Evolutionary conservation across 2,329 filamentous ascomycete species (phyloP).

Genomic region (Nemania sp.): DNA sequence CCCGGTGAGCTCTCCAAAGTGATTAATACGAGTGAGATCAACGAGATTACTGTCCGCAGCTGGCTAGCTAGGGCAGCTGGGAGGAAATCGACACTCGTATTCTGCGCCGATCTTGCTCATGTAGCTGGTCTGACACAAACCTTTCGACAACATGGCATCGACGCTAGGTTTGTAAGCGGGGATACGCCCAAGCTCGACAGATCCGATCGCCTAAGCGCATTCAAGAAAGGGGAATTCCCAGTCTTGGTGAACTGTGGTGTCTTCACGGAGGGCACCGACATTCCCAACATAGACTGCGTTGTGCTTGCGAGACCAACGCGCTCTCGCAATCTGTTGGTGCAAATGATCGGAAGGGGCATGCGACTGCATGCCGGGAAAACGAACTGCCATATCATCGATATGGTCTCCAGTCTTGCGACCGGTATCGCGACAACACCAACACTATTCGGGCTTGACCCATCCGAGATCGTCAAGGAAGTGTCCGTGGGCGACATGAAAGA

Average conservation of each 20-base stretch:
- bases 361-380: slow-evolving; percentile 77
- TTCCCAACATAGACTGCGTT: slow-evolving; percentile 95
- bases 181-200: slow-evolving; percentile 73
- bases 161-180: slow-evolving; percentile 85
- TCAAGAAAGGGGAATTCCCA: slow-evolving; percentile 75
- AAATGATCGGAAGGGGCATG: slow-evolving; percentile 98
- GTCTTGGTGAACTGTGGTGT: slow-evolving; percentile 94
- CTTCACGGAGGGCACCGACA: slow-evolving; percentile 96
- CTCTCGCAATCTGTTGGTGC: slow-evolving; percentile 89
- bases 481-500: slow-evolving; percentile 63
- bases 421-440: slow-evolving; percentile 91
- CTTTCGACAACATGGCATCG: slow-evolving; percentile 77
- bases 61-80: slow-evolving; percentile 78
- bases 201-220: slow-evolving; percentile 71
- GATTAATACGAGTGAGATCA: slow-evolving; percentile 81
- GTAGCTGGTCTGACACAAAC: slow-evolving; percentile 72
- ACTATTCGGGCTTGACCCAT: slow-evolving; percentile 87
- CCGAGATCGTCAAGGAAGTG: slow-evolving; percentile 71
- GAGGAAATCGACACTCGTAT: slow-evolving; percentile 85
- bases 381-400: slow-evolving; percentile 93
- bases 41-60: slow-evolving; percentile 80
- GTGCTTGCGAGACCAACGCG: slow-evolving; percentile 84
- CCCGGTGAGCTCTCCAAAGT: slow-evolving; percentile 74
- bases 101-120: slow-evolving; percentile 90
- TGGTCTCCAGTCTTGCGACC: slow-evolving; percentile 82